Conservation (phyloP, 2,329 filamentous ascomycete species). For the Clarireedia paspali region DNA sequence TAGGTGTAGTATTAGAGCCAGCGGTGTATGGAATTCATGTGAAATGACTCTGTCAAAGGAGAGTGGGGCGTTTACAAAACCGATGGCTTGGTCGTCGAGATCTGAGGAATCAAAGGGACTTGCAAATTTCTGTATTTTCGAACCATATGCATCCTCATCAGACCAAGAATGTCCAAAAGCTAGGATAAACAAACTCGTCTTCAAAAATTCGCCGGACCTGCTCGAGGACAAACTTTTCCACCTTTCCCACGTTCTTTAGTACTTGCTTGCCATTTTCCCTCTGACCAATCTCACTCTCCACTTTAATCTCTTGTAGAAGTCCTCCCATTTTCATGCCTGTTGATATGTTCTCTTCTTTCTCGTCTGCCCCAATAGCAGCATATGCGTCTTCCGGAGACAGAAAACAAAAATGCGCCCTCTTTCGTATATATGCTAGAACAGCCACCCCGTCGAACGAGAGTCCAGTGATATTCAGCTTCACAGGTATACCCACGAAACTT, state of each 20-base stretch:
- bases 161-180: constrained; percentile 95
- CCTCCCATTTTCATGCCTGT: constrained; percentile 52
- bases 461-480: constrained; percentile 92
- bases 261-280: constrained; percentile 88
- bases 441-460: constrained; percentile 93
- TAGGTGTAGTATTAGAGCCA: neutral
- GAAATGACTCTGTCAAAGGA: neutral
- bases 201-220: constrained; percentile 96
- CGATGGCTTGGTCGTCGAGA: neutral
- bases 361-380: constrained; percentile 47
- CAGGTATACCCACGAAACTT: constrained; percentile 90
- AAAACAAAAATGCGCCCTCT: constrained; percentile 88
- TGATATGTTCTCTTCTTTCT: constrained; percentile 22
- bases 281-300: constrained; percentile 96
- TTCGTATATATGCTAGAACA: constrained; percentile 83
- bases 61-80: too few relatives aligned
- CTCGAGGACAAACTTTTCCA: constrained; percentile 93
- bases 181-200: constrained; percentile 97
- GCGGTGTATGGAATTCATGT: neutral
- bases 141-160: constrained; percentile 30
- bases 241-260: constrained; percentile 96
- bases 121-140: too few relatives aligned
- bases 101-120: too few relatives aligned
- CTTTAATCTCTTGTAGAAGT: constrained; percentile 82
- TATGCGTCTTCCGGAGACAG: constrained; percentile 85